A percentile compares a stretch with the other conserved stretches of the same genome.
Evolutionary conservation across 177 flowering plant species (phyloP).

Genomic region (Telopea speciosissima): DNA sequence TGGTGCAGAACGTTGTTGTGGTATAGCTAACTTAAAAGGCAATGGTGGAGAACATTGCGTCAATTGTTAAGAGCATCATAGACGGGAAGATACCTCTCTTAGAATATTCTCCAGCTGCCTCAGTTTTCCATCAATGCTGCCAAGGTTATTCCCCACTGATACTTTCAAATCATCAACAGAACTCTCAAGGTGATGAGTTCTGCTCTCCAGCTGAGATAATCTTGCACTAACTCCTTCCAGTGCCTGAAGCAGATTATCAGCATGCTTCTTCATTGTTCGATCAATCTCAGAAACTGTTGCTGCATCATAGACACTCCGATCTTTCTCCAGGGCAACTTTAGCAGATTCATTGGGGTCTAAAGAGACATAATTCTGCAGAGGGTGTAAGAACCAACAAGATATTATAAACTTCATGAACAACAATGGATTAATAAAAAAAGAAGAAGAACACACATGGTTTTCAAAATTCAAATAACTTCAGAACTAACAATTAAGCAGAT

Average conservation of each 20-base stretch:
- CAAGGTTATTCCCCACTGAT: conserved; percentile 64
- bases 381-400: neutral
- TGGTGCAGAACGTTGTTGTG: neutral
- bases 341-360: conserved; percentile 42
- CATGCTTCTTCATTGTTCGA: conserved; percentile 69
- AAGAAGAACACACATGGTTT: no score
- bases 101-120: conserved; percentile 79
- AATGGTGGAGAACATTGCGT: neutral
- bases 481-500: no score
- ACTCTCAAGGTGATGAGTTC: conserved; percentile 66
- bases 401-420: neutral
- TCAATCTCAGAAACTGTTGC: conserved; percentile 65
- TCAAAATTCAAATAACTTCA: no score
- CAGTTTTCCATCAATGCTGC: conserved; percentile 78
- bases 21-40: neutral
- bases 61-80: neutral
- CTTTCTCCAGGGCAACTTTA: conserved; percentile 38
- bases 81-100: conserved; percentile 54
- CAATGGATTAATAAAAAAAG: neutral
- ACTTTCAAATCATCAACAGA: conserved; percentile 82
- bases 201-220: conserved; percentile 74
- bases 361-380: conserved; percentile 51
- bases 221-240: conserved; percentile 79
- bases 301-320: conserved; percentile 25
- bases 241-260: conserved; percentile 65